Percentiles rank a stretch among this genome's conserved stretches.
Evolutionary conservation across 2,329 filamentous ascomycete genomes (phyloP).

Genomic region (Colletotrichum brevisporum): DNA sequence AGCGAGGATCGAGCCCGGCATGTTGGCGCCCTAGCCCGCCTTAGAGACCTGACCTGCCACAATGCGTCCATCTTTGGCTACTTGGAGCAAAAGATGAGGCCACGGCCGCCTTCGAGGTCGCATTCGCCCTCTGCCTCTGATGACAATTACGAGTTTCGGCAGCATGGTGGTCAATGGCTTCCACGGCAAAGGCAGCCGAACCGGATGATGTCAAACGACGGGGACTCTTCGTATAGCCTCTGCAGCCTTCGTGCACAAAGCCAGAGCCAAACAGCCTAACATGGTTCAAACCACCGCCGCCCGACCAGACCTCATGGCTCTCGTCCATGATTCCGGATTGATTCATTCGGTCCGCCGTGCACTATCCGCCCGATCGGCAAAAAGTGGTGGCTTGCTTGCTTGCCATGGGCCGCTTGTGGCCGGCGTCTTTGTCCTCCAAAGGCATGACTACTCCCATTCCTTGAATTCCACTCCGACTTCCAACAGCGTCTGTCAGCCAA

Average conservation of each 20-base stretch:
- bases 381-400: conserved; percentile 1
- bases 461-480: conserved; percentile 3
- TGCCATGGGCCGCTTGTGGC: not conserved
- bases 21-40: conserved; percentile 11
- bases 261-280: not conserved
- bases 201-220: not conserved
- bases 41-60: conserved; percentile 12
- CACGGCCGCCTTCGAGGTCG: conserved; percentile 23
- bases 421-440: not conserved
- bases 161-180: not conserved
- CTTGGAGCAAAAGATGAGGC: conserved; percentile 4
- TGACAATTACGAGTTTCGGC: not conserved
- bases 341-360: conserved; percentile 1
- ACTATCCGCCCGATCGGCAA: not conserved
- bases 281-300: not conserved
- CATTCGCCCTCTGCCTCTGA: not conserved
- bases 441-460: conserved; percentile 8
- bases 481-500: not conserved
- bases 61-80: conserved; percentile 16
- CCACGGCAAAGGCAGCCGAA: not conserved
- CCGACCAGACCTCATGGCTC: not conserved
- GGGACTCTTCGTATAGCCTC: not conserved
- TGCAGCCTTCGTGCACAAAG: not conserved
- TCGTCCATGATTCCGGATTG: not conserved
- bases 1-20: conserved; percentile 3